A percentile compares a stretch with the other conserved stretches of the same genome.
These are phyloP conservation scores for Chlorencoelia australis DNA, from an alignment of 2,329 filamentous ascomycete genomes.

Conservation along the genomic window DNA sequence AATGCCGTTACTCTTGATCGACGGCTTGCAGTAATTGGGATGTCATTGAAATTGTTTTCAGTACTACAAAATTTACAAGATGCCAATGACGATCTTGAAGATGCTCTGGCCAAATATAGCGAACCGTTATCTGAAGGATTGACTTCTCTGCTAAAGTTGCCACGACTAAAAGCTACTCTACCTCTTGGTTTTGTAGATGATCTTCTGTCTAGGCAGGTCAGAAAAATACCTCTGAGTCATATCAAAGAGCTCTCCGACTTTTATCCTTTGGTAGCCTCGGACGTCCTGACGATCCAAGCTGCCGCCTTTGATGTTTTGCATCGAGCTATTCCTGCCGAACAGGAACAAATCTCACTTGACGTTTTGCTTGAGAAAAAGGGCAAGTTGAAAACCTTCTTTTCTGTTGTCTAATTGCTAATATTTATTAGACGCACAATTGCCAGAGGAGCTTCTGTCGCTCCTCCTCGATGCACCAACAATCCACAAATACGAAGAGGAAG, in stretches of 20 bases:
- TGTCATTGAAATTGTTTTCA: conserved; percentile 61
- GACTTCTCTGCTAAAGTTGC: conserved; percentile 50
- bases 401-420: conserved; percentile 6
- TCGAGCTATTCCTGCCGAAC: conserved; percentile 63
- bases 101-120: conserved; percentile 57
- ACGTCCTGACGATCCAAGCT: conserved; percentile 65
- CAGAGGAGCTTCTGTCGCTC: conserved; percentile 76
- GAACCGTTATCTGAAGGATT: conserved; percentile 46
- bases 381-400: conserved; percentile 22
- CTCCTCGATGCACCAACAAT: conserved; percentile 68
- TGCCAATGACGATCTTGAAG: conserved; percentile 76
- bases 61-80: conserved; percentile 55
- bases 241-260: conserved; percentile 57
- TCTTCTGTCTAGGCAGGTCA: conserved; percentile 59
- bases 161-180: conserved; percentile 40
- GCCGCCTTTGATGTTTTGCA: conserved; percentile 75
- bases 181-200: conserved; percentile 68
- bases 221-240: conserved; percentile 50
- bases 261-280: conserved; percentile 66
- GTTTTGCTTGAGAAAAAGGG: conserved; percentile 58
- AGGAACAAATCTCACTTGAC: conserved; percentile 77
- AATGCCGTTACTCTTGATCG: conserved; percentile 33
- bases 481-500: conserved; percentile 54
- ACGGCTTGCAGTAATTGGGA: conserved; percentile 53
- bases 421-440: conserved; percentile 52